Percentiles rank a stretch among this genome's conserved stretches.
phyloP scores from a whole-genome alignment of 345 rosid genomes.

The Toxicodendron radicans region DNA sequence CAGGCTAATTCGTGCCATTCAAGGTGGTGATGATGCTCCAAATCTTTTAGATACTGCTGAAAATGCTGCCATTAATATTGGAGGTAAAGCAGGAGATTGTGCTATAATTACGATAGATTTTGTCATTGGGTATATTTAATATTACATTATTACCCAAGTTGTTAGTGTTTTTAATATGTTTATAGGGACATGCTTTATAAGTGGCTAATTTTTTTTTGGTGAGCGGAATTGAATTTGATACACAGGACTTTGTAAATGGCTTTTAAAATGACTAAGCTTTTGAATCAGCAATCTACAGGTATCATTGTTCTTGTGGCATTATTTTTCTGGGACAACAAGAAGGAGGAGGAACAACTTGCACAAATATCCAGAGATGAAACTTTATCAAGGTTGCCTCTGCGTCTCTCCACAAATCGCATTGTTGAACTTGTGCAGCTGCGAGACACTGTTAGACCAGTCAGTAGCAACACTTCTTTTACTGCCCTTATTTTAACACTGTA shows the following conservation, averaged over 20 bases:
- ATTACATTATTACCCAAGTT: not conserved
- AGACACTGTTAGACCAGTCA: slow-evolving; percentile 88
- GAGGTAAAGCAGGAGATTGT: slow-evolving; percentile 54
- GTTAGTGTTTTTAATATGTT: not conserved
- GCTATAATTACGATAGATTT: not conserved
- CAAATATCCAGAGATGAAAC: slow-evolving; percentile 88
- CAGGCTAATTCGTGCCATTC: slow-evolving; percentile 64
- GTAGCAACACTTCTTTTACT: slow-evolving; percentile 27
- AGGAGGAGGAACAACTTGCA: slow-evolving; percentile 93
- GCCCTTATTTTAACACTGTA: slow-evolving; percentile 3
- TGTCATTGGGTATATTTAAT: not conserved
- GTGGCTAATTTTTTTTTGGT: slow-evolving; percentile 21
- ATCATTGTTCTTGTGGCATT: slow-evolving; percentile 70
- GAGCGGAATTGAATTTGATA: not conserved
- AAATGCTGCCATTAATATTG: slow-evolving; percentile 82
- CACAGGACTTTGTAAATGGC: slow-evolving; percentile 13
- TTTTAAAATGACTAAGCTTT: slow-evolving; percentile 56
- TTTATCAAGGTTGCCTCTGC: slow-evolving; percentile 87
- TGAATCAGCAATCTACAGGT: slow-evolving; percentile 79
- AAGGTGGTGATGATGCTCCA: slow-evolving; percentile 83
- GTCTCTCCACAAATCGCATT: slow-evolving; percentile 86
- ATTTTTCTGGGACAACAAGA: slow-evolving; percentile 89
- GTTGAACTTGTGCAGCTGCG: slow-evolving; percentile 95
- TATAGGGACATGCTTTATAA: slow-evolving; percentile 12
- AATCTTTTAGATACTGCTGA: slow-evolving; percentile 70